phyloP scores from a whole-genome alignment of 768 basidiomycete species.

The Phanerochaete carnosa region DNA sequence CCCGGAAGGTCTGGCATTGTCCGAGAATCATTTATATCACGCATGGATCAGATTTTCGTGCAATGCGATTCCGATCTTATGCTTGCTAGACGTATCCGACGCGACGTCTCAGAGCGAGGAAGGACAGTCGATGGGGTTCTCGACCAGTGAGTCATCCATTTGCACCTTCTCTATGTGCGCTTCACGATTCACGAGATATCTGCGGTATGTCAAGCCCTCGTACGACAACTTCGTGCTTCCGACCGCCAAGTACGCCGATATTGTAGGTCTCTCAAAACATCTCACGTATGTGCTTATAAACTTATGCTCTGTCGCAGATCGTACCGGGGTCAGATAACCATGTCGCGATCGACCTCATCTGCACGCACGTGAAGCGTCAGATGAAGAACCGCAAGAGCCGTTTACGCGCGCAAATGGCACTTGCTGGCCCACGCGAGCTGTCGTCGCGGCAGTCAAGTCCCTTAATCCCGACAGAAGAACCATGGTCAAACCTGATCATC shows the following conservation, averaged over 20 bases:
- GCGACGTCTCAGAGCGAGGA: conserved; percentile 87
- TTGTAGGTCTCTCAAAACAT: conserved; percentile 41
- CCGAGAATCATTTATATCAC: background rate
- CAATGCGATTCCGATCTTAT: conserved; percentile 96
- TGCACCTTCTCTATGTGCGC: conserved; percentile 5
- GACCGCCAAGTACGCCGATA: conserved; percentile 83
- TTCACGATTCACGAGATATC: conserved; percentile 52
- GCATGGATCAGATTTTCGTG: conserved; percentile 63
- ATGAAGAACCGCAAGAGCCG: conserved; percentile 73
- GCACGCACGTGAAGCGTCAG: conserved; percentile 84
- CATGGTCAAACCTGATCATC: conserved; percentile 56
- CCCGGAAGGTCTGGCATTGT: background rate
- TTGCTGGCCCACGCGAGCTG: conserved; percentile 18
- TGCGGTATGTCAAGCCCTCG: conserved; percentile 92
- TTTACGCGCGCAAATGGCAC: conserved; percentile 73
- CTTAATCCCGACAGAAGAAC: conserved; percentile 28
- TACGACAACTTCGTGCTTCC: conserved; percentile 94
- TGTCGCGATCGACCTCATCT: conserved; percentile 91
- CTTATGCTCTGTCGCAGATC: conserved; percentile 50
- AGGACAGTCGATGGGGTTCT: conserved; percentile 83
- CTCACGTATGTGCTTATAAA: background rate
- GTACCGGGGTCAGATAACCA: conserved; percentile 91
- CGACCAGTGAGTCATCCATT: conserved; percentile 61
- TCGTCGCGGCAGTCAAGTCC: conserved; percentile 17
- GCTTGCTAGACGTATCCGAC: conserved; percentile 87